Evolutionary conservation across 2,329 filamentous ascomycete genomes (phyloP).

Genomic region (Dactylonectria macrodidyma): DNA sequence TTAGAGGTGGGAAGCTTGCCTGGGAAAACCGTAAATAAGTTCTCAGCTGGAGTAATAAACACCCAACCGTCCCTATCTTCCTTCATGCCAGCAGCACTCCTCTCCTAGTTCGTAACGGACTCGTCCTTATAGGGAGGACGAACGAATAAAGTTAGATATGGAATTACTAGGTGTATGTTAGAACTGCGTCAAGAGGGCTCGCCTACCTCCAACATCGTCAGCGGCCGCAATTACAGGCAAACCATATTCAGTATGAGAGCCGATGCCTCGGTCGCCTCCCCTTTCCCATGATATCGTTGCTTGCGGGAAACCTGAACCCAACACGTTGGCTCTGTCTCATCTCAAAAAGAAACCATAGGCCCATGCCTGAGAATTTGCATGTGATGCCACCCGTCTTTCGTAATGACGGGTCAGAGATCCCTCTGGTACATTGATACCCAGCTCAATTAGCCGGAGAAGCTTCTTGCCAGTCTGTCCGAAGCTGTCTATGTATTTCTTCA

Average conservation of each 20-base stretch:
- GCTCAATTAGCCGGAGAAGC: constrained; percentile 61
- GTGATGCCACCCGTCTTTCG: constrained; percentile 66
- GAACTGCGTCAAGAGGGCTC: neutral
- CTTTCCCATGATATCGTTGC: constrained; percentile 60
- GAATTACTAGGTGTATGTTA: neutral
- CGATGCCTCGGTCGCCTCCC: constrained; percentile 65
- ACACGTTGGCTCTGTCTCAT: neutral
- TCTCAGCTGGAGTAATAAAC: constrained; percentile 61
- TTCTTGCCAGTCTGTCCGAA: constrained; percentile 60
- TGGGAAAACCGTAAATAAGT: constrained; percentile 65
- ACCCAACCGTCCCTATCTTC: constrained; percentile 63
- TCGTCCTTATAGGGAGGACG: constrained; percentile 59
- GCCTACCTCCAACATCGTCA: constrained; percentile 63
- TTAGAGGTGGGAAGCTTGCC: constrained; percentile 45
- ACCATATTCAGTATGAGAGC: constrained; percentile 67
- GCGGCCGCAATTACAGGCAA: constrained; percentile 66
- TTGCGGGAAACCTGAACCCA: constrained; percentile 47
- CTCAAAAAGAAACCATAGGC: constrained; percentile 31
- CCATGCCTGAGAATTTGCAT: constrained; percentile 61
- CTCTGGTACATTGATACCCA: constrained; percentile 58
- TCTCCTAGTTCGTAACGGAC: constrained; percentile 61
- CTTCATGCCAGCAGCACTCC: constrained; percentile 59
- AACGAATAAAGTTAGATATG: constrained; percentile 58
- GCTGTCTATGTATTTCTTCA: constrained; percentile 58
- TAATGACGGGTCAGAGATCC: constrained; percentile 58